These are phyloP conservation scores for Cystobasidium sp. DNA, from an alignment of 1,284 basidiomycete genomes.

Conservation along the genomic window DNA sequence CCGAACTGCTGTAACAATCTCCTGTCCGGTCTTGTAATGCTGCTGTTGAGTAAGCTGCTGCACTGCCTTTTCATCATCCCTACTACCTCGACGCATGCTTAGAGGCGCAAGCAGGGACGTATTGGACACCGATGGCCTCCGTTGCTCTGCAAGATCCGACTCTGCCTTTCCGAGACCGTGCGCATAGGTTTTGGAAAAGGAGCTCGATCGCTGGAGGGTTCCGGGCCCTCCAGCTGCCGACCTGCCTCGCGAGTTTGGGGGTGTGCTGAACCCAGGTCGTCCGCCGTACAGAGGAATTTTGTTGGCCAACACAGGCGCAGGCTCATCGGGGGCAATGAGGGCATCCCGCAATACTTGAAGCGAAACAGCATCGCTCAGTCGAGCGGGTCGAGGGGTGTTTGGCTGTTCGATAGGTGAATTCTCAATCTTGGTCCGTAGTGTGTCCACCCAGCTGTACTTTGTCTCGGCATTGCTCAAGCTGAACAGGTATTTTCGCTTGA, in stretches of 20 bases:
- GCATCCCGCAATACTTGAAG: constrained; percentile 83
- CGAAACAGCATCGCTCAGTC: constrained; percentile 70
- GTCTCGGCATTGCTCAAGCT: constrained; percentile 77
- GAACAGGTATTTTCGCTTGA: constrained; percentile 87
- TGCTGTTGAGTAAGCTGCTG: not conserved
- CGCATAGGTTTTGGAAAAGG: constrained; percentile 52
- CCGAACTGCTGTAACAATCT: constrained; percentile 56
- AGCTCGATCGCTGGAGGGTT: constrained; percentile 50
- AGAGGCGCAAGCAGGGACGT: not conserved
- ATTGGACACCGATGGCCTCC: constrained; percentile 21
- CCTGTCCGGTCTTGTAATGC: constrained; percentile 53
- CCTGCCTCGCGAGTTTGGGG: constrained; percentile 45
- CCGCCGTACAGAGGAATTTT: constrained; percentile 46
- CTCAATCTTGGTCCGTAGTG: constrained; percentile 71
- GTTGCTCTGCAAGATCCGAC: constrained; percentile 35
- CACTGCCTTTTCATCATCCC: constrained; percentile 32
- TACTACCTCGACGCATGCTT: constrained; percentile 24
- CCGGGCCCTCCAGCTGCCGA: constrained; percentile 31
- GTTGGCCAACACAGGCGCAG: constrained; percentile 42
- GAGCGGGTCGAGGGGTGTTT: constrained; percentile 62
- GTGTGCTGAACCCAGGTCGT: constrained; percentile 45
- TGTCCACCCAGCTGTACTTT: constrained; percentile 73
- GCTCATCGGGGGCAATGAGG: constrained; percentile 63
- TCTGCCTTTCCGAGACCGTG: constrained; percentile 45
- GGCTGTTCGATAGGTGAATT: constrained; percentile 53